Base-by-base conservation (phyloP, 139 green algal genomes). In the Desmodesmus armatus region DNA sequence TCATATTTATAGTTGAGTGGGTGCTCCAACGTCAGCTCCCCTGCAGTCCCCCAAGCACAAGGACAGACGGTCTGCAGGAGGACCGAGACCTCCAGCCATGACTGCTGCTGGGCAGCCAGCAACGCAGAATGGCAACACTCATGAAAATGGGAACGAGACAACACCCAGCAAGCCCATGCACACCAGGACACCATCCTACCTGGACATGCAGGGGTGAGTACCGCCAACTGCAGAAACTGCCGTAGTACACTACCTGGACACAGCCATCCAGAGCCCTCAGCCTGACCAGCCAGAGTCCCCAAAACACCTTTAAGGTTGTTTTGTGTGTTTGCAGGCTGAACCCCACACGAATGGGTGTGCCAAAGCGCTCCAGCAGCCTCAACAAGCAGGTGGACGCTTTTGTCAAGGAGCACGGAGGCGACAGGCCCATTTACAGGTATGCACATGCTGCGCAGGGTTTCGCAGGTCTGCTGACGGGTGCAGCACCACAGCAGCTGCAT, bases 351-450 rank as follows among this genome's bases (percentile, higher is more conserved):
- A 86, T 77, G 44, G 92, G 93, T 27, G 83, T 96, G 69, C 93
- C 93, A 21, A 92, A 91, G 86, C 76, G 91, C 5, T 71, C 88
- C 11, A 67, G 87, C 21, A 91, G 84, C 78, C 60, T 93, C 29
- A 88, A 74, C 29, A 75, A 87, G n/a, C 65, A 91, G 84, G 85
- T 96, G 39, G 91, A 93, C 31, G n/a, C 75, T 0, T 90, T 87
- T 23, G 76, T 92, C 13, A n/a, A 40, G 6, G 87, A 93, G n/a
- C 78, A 91, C 19, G 91, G 89, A 17, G 94, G 93, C 21, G 86
- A 89, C 76, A 83, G 79, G 29, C 86, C 91, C 31, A 96, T 97
- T 47, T 85, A 95, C 88, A 96, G 92, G 93, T 95, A 60, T 15
- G 83, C 17, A n/a, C 3, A 31, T 19, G 53, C 35, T 33, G 39